phyloP scores from a whole-genome alignment of 2,329 filamentous ascomycete genomes.

The Penicillium griseofulvum region DNA sequence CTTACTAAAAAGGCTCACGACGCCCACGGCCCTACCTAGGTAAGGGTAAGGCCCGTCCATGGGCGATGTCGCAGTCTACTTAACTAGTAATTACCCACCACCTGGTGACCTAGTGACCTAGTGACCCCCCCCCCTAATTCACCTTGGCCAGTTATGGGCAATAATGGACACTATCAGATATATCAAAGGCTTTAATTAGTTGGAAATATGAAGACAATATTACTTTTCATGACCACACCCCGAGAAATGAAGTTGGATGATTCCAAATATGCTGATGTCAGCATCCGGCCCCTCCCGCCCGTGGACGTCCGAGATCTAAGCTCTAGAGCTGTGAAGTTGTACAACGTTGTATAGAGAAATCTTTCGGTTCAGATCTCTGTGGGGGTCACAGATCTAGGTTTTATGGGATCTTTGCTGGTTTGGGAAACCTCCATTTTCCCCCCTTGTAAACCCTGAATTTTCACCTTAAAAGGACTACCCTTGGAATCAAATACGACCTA shows the following conservation, averaged over 20 bases:
- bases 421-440: not conserved
- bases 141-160: not conserved
- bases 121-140: too few species aligned
- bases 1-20: too few species aligned
- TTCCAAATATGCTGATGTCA: not conserved
- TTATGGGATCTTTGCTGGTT: not conserved
- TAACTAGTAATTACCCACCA: too few species aligned
- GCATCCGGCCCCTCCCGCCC: not conserved
- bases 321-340: not conserved
- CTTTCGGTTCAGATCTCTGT: not conserved
- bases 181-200: not conserved
- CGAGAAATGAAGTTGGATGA: not conserved
- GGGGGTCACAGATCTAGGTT: not conserved
- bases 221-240: not conserved
- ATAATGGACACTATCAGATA: not conserved
- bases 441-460: constrained; percentile 1
- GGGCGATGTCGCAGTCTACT: too few species aligned
- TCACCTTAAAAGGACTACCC: not conserved
- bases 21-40: too few species aligned
- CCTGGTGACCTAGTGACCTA: too few species aligned
- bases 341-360: not conserved
- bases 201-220: constrained; percentile 1
- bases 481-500: not conserved
- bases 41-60: too few species aligned
- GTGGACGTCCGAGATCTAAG: not conserved